Evolutionary conservation across 345 rosid genomes (phyloP), one percentile per base, ranked within the genome.

Genomic region (Linum lewisii): DNA sequence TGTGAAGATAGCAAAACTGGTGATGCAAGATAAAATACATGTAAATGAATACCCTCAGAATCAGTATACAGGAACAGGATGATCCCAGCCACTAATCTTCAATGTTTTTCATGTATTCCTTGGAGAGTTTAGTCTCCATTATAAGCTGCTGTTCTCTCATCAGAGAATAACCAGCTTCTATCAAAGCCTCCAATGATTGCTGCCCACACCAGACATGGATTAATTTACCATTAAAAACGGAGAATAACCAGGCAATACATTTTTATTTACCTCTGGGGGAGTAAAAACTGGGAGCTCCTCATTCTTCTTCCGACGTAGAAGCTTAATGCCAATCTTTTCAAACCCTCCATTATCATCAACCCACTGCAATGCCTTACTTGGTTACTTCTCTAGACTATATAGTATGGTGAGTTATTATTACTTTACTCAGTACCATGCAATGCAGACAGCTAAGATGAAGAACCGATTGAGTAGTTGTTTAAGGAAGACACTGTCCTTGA

Each of bases 101-200:
- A 0, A 79, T 72, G 81, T 86, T 92, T 84, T 86, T 86, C 95
- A 88, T 84, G 74, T 86, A 88, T 73, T 86, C 89, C 76, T 82
- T 92, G 4, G 95, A 84, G 59, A 88, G 95, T 75, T 84, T 92
- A n/a, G 79, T 74, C 59, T 79, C 79, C 87, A 74, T 80, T 58
- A 88, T 72, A 65, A 88, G 81, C 62, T 81, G 79, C 68, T 92
- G 96, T 57, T 92, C 96, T 65, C 63, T 81, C 23, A 81, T 47
- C 44, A 92, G 88, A 62, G 96, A 82, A 68, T 86, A 69, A 24
- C 98, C 98, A 9, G 98, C 84, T 77, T 91, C 93, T 23, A 92
- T 77, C 72, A 92, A 83, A 58, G 86, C 93, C 65, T 88, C 98
- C 76, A 86, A n/a, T 14, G 95, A 86, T 92, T 88, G 93, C 98